Evolutionary conservation across 805 yeast species (phyloP), one percentile per base, ranked within the genome.

Genomic region (Phaffomyces antillensis): DNA sequence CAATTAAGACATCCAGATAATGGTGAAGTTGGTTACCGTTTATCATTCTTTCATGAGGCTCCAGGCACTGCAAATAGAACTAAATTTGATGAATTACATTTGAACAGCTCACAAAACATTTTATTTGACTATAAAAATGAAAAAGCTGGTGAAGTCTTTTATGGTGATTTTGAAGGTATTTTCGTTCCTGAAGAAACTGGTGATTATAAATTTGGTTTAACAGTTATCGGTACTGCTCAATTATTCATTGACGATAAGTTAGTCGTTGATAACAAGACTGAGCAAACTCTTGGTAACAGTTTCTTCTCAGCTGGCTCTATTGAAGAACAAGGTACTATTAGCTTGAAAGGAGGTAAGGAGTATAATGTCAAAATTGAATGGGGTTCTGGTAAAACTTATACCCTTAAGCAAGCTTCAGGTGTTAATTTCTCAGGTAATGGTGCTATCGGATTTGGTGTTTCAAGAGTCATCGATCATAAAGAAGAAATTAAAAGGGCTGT

Each of bases 291-390:
- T 26, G 85, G 83, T 12, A 60, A 63, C 31, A 64, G 72, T 4
- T 79, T 77, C 64, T 76, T 76, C 59, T 75, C 76, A 15, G 53
- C 64, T 57, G 86, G 83, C 40, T 72, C 85, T 15, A 54, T 68
- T 33, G 83, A 79, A 59, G 78, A 64, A 51, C 61, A 53, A 9
- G 71, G 72, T 4, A 51, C 56, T 7, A 53, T 71, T 30, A 35
- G 51, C 2, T 61, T 77, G 45, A 67, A 64, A 41, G 67, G 65
- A 47, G 83, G 81, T 4, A 56, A 62, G 39, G 52, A 55, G 18
- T 77, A 79, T 64, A 62, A 67, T 25, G 46, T 77, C 47, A 66
- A 60, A 46, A 68, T 77, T 39, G 76, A 72, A 53, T 78, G 67
- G 52, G 84, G 81, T 18, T 66, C 77, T n/a, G 65, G 72, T 17